Base-by-base conservation (phyloP, 1,284 basidiomycete genomes). In the Heterobasidion parviporum region DNA sequence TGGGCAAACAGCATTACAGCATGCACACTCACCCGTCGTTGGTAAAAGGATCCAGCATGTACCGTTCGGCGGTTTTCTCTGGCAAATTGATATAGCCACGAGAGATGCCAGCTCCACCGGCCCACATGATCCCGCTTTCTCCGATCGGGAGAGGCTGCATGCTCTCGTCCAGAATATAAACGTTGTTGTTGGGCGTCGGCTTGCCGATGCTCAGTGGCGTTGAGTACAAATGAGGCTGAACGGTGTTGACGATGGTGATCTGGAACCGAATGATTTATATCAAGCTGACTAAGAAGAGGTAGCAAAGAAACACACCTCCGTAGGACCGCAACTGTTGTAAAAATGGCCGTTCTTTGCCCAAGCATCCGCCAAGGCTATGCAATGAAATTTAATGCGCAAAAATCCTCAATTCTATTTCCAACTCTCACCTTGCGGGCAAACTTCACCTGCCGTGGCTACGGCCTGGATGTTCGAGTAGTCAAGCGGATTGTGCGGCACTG, bases 241-340 rank as follows among this genome's bases (percentile, higher is more conserved):
- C 75, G 1, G 81, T 82, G 60, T 83, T 82, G 10, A 81, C 76
- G 59, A 83, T 82, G 2, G 81, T 83, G 36, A 82, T 78, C 79
- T 80, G 51, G 55, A 55, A 15, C 44, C 48, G 26, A 34, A 51
- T 16, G 48, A 50, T 55, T 50, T 41, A 32, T 33, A 43, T 48
- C 34, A 54, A 36, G 5, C 36, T n/a, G 20, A 34, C 12, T n/a
- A 45, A n/a, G 51, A 46, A 34, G 16, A 54, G 12, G 8, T 35
- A 33, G 55, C 32, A 48, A 32, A 46, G 12, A 43, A 47, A 57
- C 58, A 62, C 63, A 72, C 75, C 70, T 76, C 78, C 44, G 73
- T 81, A 51, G 76, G 77, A 20, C 77, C 77, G 62, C 77, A 79
- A 56, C 72, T 71, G 57, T 77, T 78, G 60, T 73, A 76, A 61